Evolutionary conservation across 2,329 filamentous ascomycete species (phyloP).

Genomic region (Arthrobotrys megalospora): DNA sequence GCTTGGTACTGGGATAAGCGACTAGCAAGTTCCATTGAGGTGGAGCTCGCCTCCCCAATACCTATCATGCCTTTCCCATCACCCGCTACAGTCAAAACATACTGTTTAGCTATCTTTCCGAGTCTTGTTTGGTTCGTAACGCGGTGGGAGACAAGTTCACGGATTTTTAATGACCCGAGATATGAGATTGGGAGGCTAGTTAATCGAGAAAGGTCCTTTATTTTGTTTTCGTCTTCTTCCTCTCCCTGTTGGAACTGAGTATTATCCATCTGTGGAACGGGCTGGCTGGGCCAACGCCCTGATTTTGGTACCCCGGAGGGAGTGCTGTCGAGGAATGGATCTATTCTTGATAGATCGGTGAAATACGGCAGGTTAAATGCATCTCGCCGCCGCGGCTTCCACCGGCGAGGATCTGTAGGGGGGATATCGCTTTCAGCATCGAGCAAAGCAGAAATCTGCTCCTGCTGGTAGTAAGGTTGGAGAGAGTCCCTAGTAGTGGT

Average conservation of each 20-base stretch:
- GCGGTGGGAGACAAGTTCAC: conserved; percentile 79
- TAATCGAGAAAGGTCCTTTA: conserved; percentile 68
- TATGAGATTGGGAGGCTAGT: conserved; percentile 72
- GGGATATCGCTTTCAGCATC: conserved; percentile 37
- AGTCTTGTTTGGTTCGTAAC: conserved; percentile 96
- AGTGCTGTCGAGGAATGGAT: conserved; percentile 63
- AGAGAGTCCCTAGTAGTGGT: neutral
- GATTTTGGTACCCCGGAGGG: conserved; percentile 54
- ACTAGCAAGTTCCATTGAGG: conserved; percentile 78
- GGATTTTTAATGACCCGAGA: conserved; percentile 74
- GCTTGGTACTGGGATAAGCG: conserved; percentile 84
- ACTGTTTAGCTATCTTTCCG: conserved; percentile 87
- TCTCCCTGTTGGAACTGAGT: conserved; percentile 65
- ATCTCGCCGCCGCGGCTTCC: conserved; percentile 59
- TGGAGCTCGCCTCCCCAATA: conserved; percentile 89
- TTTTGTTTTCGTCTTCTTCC: conserved; percentile 68
- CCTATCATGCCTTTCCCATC: conserved; percentile 89
- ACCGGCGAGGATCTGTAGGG: conserved; percentile 2
- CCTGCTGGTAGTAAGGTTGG: conserved; percentile 49
- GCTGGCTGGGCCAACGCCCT: conserved; percentile 62
- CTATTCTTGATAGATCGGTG: conserved; percentile 63
- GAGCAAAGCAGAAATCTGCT: conserved; percentile 44
- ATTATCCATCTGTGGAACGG: conserved; percentile 62
- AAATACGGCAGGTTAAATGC: conserved; percentile 62
- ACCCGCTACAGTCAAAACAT: conserved; percentile 85